These are phyloP conservation scores for Plenodomus tracheiphilus DNA, from an alignment of 2,329 filamentous ascomycete genomes.

Conservation along the genomic window DNA sequence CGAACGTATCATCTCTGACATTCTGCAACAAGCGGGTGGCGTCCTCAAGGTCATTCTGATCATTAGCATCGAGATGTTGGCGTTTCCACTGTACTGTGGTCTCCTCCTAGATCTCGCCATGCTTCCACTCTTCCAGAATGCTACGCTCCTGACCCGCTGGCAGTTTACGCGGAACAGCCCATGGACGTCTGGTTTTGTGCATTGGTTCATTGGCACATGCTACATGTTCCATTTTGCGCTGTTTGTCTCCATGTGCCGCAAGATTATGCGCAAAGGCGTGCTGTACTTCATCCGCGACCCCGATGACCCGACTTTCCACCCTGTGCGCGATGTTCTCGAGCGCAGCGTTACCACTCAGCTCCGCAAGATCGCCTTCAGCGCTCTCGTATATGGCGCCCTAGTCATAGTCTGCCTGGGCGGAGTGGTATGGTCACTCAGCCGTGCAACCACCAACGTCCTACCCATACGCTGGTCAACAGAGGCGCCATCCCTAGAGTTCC, in stretches of 20 bases:
- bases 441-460: conserved; percentile 69
- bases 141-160: conserved; percentile 75
- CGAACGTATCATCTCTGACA: conserved; percentile 79
- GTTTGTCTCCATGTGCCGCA: conserved; percentile 98
- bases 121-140: conserved; percentile 82
- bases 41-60: conserved; percentile 98
- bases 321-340: conserved; percentile 93
- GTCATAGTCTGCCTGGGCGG: conserved; percentile 93
- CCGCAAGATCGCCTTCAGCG: conserved; percentile 94
- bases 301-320: conserved; percentile 97
- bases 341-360: conserved; percentile 90
- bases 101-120: conserved; percentile 86
- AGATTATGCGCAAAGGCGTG: conserved; percentile 93
- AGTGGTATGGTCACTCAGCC: conserved; percentile 88
- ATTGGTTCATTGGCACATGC: conserved; percentile 98
- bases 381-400: conserved; percentile 89
- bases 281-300: conserved; percentile 98
- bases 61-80: conserved; percentile 98
- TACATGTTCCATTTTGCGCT: conserved; percentile 99
- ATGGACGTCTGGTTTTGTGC: conserved; percentile 89
- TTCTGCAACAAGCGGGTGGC: conserved; percentile 88
- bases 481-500: conserved; percentile 90
- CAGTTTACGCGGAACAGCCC: conserved; percentile 78
- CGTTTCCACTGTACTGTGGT: conserved; percentile 95
- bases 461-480: conserved; percentile 94